Evolutionary conservation across 2,329 filamentous ascomycete genomes (phyloP).

Genomic region (Alternaria arbusti): DNA sequence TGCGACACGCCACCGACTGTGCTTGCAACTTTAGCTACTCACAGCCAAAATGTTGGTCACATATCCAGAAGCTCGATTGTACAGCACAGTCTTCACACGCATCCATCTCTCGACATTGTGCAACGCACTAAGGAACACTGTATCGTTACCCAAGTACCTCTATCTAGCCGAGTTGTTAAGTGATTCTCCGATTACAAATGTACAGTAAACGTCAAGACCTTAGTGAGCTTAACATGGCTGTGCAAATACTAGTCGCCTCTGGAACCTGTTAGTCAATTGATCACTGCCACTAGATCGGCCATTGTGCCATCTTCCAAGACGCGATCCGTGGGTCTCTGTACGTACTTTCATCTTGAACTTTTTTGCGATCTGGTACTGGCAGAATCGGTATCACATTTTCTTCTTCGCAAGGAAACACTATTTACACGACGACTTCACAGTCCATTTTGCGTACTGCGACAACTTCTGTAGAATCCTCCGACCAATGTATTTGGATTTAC

Average conservation of each 20-base stretch:
- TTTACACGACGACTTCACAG: neutral
- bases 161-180: neutral
- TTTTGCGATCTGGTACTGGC: neutral
- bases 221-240: neutral
- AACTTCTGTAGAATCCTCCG: neutral
- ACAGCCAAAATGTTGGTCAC: neutral
- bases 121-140: neutral
- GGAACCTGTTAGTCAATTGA: neutral
- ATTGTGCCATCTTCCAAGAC: neutral
- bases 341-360: neutral
- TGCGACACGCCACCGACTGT: neutral
- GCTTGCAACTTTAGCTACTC: neutral
- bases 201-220: neutral
- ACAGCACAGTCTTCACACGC: neutral
- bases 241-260: neutral
- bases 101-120: neutral
- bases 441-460: neutral
- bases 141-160: neutral
- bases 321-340: neutral
- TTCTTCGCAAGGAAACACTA: neutral
- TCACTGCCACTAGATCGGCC: neutral
- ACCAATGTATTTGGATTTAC: neutral
- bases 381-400: neutral
- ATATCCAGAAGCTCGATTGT: neutral
- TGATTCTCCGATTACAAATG: neutral